phyloP scores from a whole-genome alignment of 805 yeast species.

The Ogataea nitratoaversa region DNA sequence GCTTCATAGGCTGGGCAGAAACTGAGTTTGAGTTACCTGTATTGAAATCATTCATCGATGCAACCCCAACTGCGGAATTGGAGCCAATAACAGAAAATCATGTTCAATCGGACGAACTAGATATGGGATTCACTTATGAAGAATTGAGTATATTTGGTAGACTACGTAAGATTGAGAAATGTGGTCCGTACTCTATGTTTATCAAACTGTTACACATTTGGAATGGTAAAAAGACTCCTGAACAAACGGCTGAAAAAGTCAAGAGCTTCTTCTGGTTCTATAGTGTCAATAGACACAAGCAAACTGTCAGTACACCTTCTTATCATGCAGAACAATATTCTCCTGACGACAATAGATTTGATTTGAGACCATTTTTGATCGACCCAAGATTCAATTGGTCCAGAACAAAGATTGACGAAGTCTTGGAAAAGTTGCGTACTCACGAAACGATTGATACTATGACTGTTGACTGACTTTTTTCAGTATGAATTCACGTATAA shows the following conservation, averaged over 20 bases:
- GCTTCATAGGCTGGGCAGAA: slow-evolving; percentile 79
- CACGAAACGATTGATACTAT: slow-evolving; percentile 35
- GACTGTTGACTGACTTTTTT: slow-evolving; percentile 37
- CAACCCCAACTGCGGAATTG: slow-evolving; percentile 96
- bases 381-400: slow-evolving; percentile 90
- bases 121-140: slow-evolving; percentile 98
- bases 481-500: too few relatives aligned
- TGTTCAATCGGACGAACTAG: slow-evolving; percentile 94
- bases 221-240: slow-evolving; percentile 81
- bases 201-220: slow-evolving; percentile 85
- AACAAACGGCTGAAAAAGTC: slow-evolving; percentile 86
- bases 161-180: slow-evolving; percentile 84
- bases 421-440: slow-evolving; percentile 54
- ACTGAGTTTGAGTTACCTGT: slow-evolving; percentile 69
- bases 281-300: slow-evolving; percentile 94
- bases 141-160: slow-evolving; percentile 89
- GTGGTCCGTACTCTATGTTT: slow-evolving; percentile 97
- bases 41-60: slow-evolving; percentile 71
- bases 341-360: slow-evolving; percentile 96
- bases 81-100: slow-evolving; percentile 93
- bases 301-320: slow-evolving; percentile 95
- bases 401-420: slow-evolving; percentile 77
- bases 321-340: slow-evolving; percentile 98
- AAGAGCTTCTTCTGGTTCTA: slow-evolving; percentile 89
- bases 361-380: slow-evolving; percentile 91